Percentiles rank a stretch among this genome's conserved stretches.
Conservation (phyloP, 768 basidiomycete species). For the Tylopilus rubrobrunneus region DNA sequence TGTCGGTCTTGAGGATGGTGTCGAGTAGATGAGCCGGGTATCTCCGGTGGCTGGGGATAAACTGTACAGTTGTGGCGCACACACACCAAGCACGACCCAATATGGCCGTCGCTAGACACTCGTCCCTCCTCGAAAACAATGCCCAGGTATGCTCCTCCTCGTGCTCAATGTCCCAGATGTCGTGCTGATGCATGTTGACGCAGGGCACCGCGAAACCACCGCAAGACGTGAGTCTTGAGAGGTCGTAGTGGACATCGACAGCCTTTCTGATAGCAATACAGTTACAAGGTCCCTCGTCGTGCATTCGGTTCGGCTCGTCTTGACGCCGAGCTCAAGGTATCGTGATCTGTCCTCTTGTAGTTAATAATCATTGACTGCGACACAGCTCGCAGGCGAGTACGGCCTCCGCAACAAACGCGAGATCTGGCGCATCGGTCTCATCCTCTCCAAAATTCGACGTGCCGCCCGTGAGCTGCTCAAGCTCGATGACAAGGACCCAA, state of each 20-base stretch:
- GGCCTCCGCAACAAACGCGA: conserved; percentile 99
- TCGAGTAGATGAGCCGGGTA: conserved; percentile 38
- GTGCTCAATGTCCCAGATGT: neutral
- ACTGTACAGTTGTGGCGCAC: conserved; percentile 64
- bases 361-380: neutral
- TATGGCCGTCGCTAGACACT: conserved; percentile 32
- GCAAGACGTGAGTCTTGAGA: conserved; percentile 91
- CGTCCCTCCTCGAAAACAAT: conserved; percentile 63
- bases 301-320: conserved; percentile 97
- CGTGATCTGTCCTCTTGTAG: neutral
- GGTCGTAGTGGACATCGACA: conserved; percentile 64
- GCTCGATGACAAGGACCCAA: conserved; percentile 98
- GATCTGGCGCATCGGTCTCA: conserved; percentile 99
- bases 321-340: conserved; percentile 98
- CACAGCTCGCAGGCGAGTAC: conserved; percentile 98
- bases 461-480: conserved; percentile 99
- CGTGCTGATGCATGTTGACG: conserved; percentile 26
- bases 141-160: conserved; percentile 65
- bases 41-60: conserved; percentile 60
- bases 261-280: conserved; percentile 50
- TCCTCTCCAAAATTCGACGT: conserved; percentile 99
- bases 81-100: conserved; percentile 20
- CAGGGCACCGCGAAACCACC: conserved; percentile 90
- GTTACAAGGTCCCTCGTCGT: conserved; percentile 98
- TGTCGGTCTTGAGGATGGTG: conserved; percentile 42